Evolutionary conservation across 495 filamentous ascomycete species (phyloP).

Genomic region (Xylaria bambusicola): DNA sequence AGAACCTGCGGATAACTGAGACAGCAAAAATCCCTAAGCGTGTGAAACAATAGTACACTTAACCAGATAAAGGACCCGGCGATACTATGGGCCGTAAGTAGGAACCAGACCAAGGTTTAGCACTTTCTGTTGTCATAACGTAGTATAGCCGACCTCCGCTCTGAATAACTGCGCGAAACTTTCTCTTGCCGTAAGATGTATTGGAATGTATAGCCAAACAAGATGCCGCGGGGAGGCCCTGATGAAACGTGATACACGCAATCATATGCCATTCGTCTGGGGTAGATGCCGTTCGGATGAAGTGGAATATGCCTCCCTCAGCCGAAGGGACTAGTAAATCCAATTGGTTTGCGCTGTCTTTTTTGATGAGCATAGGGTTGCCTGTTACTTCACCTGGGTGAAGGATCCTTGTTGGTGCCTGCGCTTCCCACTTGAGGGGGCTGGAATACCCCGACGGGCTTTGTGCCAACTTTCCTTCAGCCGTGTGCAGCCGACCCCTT

Average conservation of each 20-base stretch:
- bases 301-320: slow-evolving; percentile 28
- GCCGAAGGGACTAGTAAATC: slow-evolving; percentile 27
- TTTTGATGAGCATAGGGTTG: slow-evolving; percentile 22
- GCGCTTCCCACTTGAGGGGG: slow-evolving; percentile 15
- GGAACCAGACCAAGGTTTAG: slow-evolving; percentile 19
- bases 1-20: not conserved
- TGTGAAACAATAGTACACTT: not conserved
- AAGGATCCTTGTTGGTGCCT: slow-evolving; percentile 22
- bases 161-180: slow-evolving; percentile 22
- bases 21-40: not conserved
- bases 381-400: slow-evolving; percentile 28
- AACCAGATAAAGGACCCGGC: slow-evolving; percentile 21
- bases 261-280: slow-evolving; percentile 28
- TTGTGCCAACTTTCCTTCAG: not conserved
- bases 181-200: not conserved
- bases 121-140: slow-evolving; percentile 18
- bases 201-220: slow-evolving; percentile 23
- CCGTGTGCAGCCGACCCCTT: not conserved
- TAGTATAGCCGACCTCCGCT: slow-evolving; percentile 25
- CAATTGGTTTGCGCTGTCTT: not conserved
- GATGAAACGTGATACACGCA: slow-evolving; percentile 23
- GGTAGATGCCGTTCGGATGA: slow-evolving; percentile 20
- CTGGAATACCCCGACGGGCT: not conserved
- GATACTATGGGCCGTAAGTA: slow-evolving; percentile 18
- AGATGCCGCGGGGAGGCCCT: slow-evolving; percentile 20